phyloP scores from a whole-genome alignment of 371 early-diverging fungal genomes.

The Thermomucor indicae-seudaticae region DNA sequence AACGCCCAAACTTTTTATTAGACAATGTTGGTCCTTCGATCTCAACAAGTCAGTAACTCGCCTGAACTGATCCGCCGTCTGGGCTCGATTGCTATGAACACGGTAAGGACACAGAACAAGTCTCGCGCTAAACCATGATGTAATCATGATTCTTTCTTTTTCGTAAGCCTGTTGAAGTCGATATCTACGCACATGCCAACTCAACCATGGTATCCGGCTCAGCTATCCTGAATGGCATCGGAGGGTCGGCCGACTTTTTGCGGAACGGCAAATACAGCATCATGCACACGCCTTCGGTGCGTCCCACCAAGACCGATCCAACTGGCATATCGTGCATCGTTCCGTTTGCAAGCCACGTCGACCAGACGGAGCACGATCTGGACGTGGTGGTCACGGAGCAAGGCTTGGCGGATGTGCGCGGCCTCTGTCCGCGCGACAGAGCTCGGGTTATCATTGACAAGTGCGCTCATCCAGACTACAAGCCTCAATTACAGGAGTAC shows the following conservation, averaged over 20 bases:
- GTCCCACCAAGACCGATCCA: constrained; percentile 44
- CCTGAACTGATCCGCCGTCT: constrained; percentile 50
- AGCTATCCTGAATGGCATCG: constrained; percentile 50
- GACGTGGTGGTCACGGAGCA: constrained; percentile 53
- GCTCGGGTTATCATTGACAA: constrained; percentile 50
- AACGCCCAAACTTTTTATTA: too few relatives aligned
- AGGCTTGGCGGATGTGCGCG: constrained; percentile 51
- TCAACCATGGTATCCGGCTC: constrained; percentile 50
- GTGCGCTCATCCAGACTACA: constrained; percentile 51
- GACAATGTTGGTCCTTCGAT: constrained; percentile 26
- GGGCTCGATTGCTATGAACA: constrained; percentile 54
- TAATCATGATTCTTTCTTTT: background rate
- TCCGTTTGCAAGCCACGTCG: constrained; percentile 50
- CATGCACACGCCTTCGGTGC: constrained; percentile 50
- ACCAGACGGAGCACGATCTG: constrained; percentile 52
- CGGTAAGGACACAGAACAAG: constrained; percentile 2
- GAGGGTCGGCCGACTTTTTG: constrained; percentile 48
- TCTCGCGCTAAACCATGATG: background rate
- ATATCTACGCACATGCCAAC: constrained; percentile 50
- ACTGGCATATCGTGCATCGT: constrained; percentile 48
- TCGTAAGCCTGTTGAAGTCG: constrained; percentile 14
- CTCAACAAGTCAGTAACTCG: constrained; percentile 50
- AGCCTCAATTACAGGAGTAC: constrained; percentile 42
- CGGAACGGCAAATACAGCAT: constrained; percentile 46
- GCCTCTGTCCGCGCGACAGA: constrained; percentile 46